phyloP scores from a whole-genome alignment of 2,329 filamentous ascomycete genomes.

The Ophiostoma sp. region DNA sequence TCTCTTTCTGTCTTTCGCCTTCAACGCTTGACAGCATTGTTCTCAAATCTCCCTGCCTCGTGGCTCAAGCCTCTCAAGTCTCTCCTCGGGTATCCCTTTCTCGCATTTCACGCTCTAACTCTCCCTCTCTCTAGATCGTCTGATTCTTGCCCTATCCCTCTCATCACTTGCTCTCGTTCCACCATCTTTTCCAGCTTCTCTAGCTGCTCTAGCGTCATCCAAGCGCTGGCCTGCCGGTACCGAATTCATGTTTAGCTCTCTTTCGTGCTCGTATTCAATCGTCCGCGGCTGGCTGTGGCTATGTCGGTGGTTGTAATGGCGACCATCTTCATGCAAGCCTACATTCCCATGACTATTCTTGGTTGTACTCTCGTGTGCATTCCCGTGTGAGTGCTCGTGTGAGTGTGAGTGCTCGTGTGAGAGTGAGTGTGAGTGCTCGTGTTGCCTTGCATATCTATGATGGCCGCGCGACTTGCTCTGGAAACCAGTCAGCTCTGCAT shows the following conservation, averaged over 20 bases:
- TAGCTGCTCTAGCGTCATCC: not conserved
- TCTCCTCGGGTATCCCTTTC: not conserved
- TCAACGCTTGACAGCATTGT: not conserved
- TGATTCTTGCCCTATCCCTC: not conserved
- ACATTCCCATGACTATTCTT: not conserved
- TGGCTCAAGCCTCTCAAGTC: not conserved
- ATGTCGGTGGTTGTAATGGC: not conserved
- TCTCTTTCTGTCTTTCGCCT: not conserved
- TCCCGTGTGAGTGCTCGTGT: not conserved
- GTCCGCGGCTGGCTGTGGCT: not conserved
- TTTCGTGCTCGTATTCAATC: slow-evolving; percentile 1
- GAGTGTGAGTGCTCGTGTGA: not conserved
- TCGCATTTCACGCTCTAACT: not conserved
- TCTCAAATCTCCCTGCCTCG: slow-evolving; percentile 2
- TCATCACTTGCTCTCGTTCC: not conserved
- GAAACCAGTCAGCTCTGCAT: not conserved
- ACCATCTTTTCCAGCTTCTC: not conserved
- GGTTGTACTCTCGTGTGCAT: not conserved
- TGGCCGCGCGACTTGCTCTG: not conserved
- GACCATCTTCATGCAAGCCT: slow-evolving; percentile 1
- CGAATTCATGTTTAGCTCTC: not conserved
- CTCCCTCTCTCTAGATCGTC: not conserved
- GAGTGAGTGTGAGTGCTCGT: not conserved
- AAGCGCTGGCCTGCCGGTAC: not conserved
- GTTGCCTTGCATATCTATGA: not conserved